Percentiles rank a stretch among this genome's conserved stretches.
Conservation (phyloP, 768 basidiomycete genomes). For the Mycena sanguinolenta region DNA sequence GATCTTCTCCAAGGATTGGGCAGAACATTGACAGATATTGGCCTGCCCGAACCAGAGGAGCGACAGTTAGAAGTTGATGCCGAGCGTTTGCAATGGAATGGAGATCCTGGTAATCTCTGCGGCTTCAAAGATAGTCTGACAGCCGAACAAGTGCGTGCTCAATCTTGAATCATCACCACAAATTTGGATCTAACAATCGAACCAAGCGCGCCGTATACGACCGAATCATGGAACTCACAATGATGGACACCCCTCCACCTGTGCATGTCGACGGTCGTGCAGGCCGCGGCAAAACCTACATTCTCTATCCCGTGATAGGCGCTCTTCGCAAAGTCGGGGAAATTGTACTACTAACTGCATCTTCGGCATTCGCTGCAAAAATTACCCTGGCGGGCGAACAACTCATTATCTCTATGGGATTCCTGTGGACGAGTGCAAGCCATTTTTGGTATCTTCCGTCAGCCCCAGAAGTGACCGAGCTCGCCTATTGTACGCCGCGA, state of each 20-base stretch:
- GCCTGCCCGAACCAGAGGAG: not conserved
- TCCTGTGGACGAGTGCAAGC: no score
- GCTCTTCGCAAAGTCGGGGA: not conserved
- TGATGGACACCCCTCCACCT: not conserved
- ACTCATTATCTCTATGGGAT: no score
- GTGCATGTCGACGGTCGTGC: not conserved
- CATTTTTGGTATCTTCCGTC: no score
- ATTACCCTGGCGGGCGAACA: no score
- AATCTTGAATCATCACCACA: not conserved
- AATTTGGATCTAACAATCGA: not conserved
- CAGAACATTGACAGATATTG: not conserved
- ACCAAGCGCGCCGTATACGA: not conserved
- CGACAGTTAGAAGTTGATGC: not conserved
- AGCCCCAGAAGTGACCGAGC: no score
- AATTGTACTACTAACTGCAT: not conserved
- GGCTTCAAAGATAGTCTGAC: not conserved
- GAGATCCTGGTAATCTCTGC: not conserved
- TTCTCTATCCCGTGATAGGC: not conserved
- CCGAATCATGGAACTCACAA: not conserved
- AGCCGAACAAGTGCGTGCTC: not conserved
- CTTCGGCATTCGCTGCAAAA: no score
- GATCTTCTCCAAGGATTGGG: not conserved
- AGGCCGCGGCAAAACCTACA: no score
- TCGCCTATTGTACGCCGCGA: no score
- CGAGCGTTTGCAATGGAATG: not conserved